Evolutionary conservation across 2,329 filamentous ascomycete genomes (phyloP).

Genomic region (Kalmusia sp.): DNA sequence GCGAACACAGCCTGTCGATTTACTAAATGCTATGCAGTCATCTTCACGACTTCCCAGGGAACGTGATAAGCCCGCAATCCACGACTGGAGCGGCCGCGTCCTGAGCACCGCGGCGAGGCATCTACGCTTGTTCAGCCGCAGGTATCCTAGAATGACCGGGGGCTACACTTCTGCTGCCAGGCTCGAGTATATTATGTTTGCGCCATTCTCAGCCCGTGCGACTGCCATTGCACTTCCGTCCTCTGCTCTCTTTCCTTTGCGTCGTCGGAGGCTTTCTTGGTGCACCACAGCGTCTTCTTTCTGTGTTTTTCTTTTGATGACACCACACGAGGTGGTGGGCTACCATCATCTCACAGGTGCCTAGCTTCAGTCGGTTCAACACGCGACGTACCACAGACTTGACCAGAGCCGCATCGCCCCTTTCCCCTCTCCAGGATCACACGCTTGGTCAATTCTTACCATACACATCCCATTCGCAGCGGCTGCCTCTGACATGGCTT

Average conservation of each 20-base stretch:
- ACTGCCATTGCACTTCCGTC: not conserved
- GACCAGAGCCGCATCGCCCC: not conserved
- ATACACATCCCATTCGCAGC: not conserved
- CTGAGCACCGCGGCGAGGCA: constrained; percentile 18
- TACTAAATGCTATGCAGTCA: constrained; percentile 21
- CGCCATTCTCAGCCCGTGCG: constrained; percentile 11
- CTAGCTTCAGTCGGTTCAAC: constrained; percentile 2
- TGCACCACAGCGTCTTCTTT: not conserved
- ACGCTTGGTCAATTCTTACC: not conserved
- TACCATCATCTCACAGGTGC: constrained; percentile 8
- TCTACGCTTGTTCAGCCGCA: constrained; percentile 20
- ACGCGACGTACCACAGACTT: constrained; percentile 2
- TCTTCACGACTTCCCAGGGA: constrained; percentile 5
- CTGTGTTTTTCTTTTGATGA: constrained; percentile 3
- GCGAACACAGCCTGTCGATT: constrained; percentile 15
- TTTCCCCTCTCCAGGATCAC: constrained; percentile 10
- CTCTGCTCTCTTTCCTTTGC: not conserved
- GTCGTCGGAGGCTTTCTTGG: constrained; percentile 3
- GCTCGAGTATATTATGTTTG: constrained; percentile 18
- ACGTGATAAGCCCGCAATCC: constrained; percentile 24
- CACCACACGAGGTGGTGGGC: constrained; percentile 5
- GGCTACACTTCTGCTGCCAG: not conserved
- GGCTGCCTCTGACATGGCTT: constrained; percentile 10
- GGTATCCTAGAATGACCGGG: constrained; percentile 4
- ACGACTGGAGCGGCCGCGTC: constrained; percentile 11